These are phyloP conservation scores for Zoysia matrella DNA, from an alignment of 202 grass and related monocot genomes.

Conservation along the genomic window DNA sequence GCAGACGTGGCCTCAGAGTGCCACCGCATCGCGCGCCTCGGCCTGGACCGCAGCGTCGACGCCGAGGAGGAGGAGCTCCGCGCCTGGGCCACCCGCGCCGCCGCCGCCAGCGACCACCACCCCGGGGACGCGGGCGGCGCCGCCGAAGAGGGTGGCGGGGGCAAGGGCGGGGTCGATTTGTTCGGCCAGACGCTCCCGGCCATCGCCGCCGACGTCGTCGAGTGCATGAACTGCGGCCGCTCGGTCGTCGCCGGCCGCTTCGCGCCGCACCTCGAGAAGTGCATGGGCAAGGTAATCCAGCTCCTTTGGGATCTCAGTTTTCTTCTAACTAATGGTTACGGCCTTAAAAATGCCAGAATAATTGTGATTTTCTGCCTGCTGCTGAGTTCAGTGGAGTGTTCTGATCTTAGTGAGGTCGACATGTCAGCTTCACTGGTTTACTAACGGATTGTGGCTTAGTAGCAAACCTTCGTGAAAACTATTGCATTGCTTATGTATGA, in stretches of 20 bases:
- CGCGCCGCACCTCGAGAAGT: slow-evolving; percentile 95
- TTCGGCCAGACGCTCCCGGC: slow-evolving; percentile 84
- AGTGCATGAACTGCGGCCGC: slow-evolving; percentile 94
- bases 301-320: slow-evolving; percentile 2
- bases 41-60: slow-evolving; percentile 87
- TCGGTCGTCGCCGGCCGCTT: slow-evolving; percentile 85
- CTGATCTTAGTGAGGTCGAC: slow-evolving; percentile 10
- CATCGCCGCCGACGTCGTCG: slow-evolving; percentile 69
- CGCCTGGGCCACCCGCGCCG: not conserved
- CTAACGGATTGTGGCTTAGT: not conserved
- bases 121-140: slow-evolving; percentile 31
- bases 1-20: slow-evolving; percentile 92
- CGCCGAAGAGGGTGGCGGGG: slow-evolving; percentile 53
- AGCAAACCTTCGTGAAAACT: not conserved
- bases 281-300: slow-evolving; percentile 88
- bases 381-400: not conserved
- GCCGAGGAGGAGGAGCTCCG: slow-evolving; percentile 92
- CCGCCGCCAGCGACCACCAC: slow-evolving; percentile 27
- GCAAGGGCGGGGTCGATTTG: slow-evolving; percentile 81
- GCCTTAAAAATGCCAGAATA: not conserved
- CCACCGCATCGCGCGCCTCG: slow-evolving; percentile 90
- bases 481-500: not conserved
- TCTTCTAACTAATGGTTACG: not conserved
- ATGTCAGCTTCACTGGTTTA: slow-evolving; percentile 6
- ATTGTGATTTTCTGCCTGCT: not conserved